Base-by-base conservation (phyloP, 2,329 filamentous ascomycete species). In the Stemphylium beticola region DNA sequence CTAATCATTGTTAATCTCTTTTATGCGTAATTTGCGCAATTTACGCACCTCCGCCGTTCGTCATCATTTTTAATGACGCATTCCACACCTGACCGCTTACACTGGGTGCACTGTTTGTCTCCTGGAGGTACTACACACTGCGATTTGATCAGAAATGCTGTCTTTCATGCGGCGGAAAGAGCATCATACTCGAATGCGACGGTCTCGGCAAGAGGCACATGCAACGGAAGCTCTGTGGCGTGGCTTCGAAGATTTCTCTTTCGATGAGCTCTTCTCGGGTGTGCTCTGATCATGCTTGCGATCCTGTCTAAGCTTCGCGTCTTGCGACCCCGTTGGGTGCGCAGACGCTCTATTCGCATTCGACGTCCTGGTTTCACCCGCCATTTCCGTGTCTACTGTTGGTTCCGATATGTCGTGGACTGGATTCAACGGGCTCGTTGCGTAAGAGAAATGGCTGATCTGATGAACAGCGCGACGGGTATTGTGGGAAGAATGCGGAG, bases 51-150 rank as follows among this genome's bases (percentile, higher is more conserved):
- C 68, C 82, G 72, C 37, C 83, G 73, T 65, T 85, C 82, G 66
- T 85, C 83, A 55, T 85, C 83, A 59, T 85, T 83, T 62, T 82
- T 83, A 63, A 85, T 85, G 49, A 85, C 72, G 59, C 83, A 85
- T 41, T 80, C 75, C 10, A 79, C 76, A 14, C 80, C 81, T 2
- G 79, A 77, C 49, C 80, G 75, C 60, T 80, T 79, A 66, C 83
- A 85, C 55, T 84, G 82, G 17, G 77, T 79, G 66, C 83, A 85
- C 54, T 78, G 77, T 9, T 72, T 72, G 55, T 83, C 77, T 11
- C 82, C 82, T 37, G 80, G 76, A 38, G 80, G 81, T 9, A 85
- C 82, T 2, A 85, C 83, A 57, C 83, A 85, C 64, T 83, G 71
- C 11, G 17, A 11, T 24, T 32, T 37, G 32, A 54, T 71, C 49